phyloP scores from a whole-genome alignment of 148 eudicot genomes.

The Rhododendron simsii region DNA sequence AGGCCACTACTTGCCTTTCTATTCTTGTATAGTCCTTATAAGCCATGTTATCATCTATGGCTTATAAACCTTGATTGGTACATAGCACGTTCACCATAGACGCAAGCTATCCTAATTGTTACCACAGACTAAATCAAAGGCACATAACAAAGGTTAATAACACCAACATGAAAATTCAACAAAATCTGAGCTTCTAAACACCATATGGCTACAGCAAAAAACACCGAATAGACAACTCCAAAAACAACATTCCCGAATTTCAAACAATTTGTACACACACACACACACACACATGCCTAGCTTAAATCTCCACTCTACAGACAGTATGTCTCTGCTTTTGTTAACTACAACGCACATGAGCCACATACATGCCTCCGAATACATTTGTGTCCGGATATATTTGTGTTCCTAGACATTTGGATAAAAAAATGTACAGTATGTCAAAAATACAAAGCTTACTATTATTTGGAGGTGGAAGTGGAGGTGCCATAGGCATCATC shows the following conservation, averaged over 20 bases:
- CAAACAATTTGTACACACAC: not conserved
- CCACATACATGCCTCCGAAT: too few relatives aligned
- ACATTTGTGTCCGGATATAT: too few relatives aligned
- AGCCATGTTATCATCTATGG: not conserved
- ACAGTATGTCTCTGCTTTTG: not conserved
- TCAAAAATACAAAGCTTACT: conserved; percentile 14
- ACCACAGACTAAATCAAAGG: not conserved
- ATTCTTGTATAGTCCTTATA: not conserved
- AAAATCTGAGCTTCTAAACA: not conserved
- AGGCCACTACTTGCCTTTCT: not conserved
- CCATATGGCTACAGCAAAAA: not conserved
- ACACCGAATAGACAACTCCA: not conserved
- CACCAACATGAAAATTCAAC: not conserved
- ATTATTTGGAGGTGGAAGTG: conserved; percentile 24
- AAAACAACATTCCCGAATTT: not conserved
- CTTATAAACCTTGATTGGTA: not conserved
- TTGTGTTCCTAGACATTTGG: not conserved
- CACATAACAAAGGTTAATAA: not conserved
- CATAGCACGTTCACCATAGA: not conserved
- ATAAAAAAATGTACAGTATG: not conserved
- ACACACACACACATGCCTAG: not conserved
- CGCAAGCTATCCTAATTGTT: not conserved
- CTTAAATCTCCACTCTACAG: not conserved
- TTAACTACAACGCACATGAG: too few relatives aligned
- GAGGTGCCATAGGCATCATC: conserved; percentile 19